These are phyloP conservation scores for Magnolia officinalis DNA, from an alignment of 164 flowering plant genomes.

Conservation along the genomic window DNA sequence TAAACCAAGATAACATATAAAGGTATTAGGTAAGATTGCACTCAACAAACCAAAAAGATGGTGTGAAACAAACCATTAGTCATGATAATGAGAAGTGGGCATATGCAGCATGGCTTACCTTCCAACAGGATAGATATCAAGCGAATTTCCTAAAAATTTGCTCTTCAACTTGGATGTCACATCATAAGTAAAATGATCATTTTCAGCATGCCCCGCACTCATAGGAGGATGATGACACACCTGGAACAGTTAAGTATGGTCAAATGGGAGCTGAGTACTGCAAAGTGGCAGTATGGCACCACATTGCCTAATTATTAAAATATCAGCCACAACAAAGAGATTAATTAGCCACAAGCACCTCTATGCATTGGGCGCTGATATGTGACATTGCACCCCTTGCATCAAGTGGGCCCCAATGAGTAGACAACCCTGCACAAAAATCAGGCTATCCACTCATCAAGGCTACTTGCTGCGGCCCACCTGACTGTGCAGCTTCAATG, in stretches of 20 bases:
- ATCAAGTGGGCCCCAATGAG: too few relatives aligned
- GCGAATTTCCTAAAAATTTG: conserved; percentile 73
- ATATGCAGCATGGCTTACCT: conserved; percentile 32
- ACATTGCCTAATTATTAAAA: too few relatives aligned
- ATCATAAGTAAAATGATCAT: conserved; percentile 80
- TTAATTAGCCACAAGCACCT: too few relatives aligned
- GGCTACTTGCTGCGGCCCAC: too few relatives aligned
- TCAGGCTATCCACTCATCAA: too few relatives aligned
- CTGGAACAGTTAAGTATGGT: conserved; percentile 30
- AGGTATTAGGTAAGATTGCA: too few relatives aligned
- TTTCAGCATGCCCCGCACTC: conserved; percentile 90
- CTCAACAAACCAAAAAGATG: not conserved
- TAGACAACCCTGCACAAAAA: too few relatives aligned
- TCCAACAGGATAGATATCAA: conserved; percentile 81
- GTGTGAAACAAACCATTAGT: not conserved
- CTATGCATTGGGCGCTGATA: too few relatives aligned
- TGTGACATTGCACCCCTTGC: too few relatives aligned
- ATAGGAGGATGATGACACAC: conserved; percentile 90
- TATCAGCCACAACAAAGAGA: too few relatives aligned
- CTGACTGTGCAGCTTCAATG: too few relatives aligned
- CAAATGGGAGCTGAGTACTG: not conserved
- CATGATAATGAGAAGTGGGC: not conserved
- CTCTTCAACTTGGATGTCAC: conserved; percentile 77
- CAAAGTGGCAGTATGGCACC: not conserved
- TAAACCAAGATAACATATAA: too few relatives aligned